Evolutionary conservation across 1,284 basidiomycete species (phyloP).

Genomic region (Leccinum pallidistipes): DNA sequence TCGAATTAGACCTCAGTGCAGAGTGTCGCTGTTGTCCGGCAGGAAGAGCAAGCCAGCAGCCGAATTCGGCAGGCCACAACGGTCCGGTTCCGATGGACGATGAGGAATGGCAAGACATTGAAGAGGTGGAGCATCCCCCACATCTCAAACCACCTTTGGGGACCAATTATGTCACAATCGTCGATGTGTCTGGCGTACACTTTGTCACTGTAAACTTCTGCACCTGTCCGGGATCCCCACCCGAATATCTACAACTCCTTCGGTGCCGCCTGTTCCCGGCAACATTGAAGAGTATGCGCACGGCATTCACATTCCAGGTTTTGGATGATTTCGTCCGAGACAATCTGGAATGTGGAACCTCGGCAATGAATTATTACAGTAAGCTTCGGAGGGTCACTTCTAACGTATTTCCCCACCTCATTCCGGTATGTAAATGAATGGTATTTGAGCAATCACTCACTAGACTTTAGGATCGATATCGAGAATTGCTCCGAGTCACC

Average conservation of each 20-base stretch:
- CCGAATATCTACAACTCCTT: constrained; percentile 12
- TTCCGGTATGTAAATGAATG: constrained; percentile 7
- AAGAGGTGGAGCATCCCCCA: neutral
- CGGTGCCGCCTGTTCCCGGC: too few relatives aligned
- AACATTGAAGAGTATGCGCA: too few relatives aligned
- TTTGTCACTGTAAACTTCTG: neutral
- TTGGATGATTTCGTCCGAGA: too few relatives aligned
- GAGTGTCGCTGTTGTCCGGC: neutral
- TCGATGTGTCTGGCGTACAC: neutral
- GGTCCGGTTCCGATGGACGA: neutral
- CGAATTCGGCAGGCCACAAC: neutral
- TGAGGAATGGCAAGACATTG: neutral
- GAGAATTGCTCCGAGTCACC: constrained; percentile 10
- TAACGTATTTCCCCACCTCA: constrained; percentile 19
- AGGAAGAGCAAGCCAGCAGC: neutral
- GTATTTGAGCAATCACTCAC: neutral
- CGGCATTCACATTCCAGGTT: too few relatives aligned
- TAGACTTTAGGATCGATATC: constrained; percentile 5
- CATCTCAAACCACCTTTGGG: neutral
- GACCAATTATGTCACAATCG: neutral
- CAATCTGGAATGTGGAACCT: constrained; percentile 20
- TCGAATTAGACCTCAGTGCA: neutral
- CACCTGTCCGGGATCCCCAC: neutral
- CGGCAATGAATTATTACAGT: constrained; percentile 24
- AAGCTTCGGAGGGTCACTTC: constrained; percentile 27